Percentiles rank a stretch among this genome's conserved stretches.
Conservation (phyloP, 2,329 filamentous ascomycete genomes). For the Fusarium vanettenii region DNA sequence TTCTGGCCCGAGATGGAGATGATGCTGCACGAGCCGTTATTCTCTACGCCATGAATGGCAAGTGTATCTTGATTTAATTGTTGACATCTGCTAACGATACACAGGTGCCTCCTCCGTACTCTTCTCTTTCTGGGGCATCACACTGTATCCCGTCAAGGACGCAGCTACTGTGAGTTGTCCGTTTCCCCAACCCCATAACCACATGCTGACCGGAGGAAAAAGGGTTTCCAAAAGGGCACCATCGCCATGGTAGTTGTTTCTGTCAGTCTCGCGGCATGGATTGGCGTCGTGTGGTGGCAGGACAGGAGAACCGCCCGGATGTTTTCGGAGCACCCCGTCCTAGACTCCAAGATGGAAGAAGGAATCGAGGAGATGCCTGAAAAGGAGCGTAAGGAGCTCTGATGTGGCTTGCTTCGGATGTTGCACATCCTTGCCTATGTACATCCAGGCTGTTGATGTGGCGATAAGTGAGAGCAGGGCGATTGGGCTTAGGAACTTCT, state of each 20-base stretch:
- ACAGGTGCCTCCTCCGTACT: slow-evolving; percentile 47
- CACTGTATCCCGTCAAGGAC: slow-evolving; percentile 50
- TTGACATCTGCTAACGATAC: background rate
- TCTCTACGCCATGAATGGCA: slow-evolving; percentile 52
- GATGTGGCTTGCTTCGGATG: background rate
- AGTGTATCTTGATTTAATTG: background rate
- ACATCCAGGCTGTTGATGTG: background rate
- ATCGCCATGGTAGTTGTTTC: slow-evolving; percentile 48
- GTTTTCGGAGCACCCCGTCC: slow-evolving; percentile 1
- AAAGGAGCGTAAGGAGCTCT: background rate
- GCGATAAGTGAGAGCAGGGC: background rate
- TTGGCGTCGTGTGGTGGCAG: slow-evolving; percentile 33
- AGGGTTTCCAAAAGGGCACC: slow-evolving; percentile 45
- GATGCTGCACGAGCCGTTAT: slow-evolving; percentile 52
- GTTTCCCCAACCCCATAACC: background rate
- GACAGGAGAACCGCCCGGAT: slow-evolving; percentile 12
- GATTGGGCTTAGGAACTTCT: background rate
- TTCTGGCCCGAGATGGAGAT: slow-evolving; percentile 50
- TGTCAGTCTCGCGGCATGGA: slow-evolving; percentile 12
- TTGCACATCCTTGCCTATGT: background rate
- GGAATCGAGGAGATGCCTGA: background rate
- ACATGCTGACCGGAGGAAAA: background rate
- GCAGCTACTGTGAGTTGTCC: slow-evolving; percentile 48
- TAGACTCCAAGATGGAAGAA: background rate
- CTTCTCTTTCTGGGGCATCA: slow-evolving; percentile 55